Evolutionary conservation across 306 rosid genomes (phyloP), one percentile per base, ranked within the genome.

Genomic region (Leucaena leucocephala): DNA sequence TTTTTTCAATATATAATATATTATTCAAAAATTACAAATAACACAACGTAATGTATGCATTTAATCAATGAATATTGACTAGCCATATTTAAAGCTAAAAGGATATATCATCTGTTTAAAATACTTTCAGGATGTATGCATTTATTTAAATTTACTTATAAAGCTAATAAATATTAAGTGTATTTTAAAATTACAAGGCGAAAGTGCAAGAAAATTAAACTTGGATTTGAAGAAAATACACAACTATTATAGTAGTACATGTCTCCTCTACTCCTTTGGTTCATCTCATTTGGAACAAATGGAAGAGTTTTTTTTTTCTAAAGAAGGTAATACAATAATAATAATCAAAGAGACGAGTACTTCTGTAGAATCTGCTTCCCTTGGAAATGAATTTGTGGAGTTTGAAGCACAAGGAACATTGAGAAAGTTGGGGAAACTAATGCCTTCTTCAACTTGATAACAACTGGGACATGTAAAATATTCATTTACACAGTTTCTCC

Each of bases 401-500:
- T 80, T 48, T 62, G 38, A 59, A 59, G 35, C 64, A 68, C 3
- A 42, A 42, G 35, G 72, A 43, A 17, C 8, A 7, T 39, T 8
- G 16, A 66, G 34, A 68, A 35, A 70, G 52, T 52, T 77, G 38
- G 74, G 63, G 33, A 55, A 55, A 55, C 62, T 2, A 61, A 33
- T 64, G 83, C 50, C 78, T 74, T 77, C 61, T 83, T 78, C 82
- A 74, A 83, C 80, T 82, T 81, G 86, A 86, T 71, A 83, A 86
- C 87, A 78, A 71, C 76, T 67, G 77, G 43, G 57, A 76, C 69
- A 68, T 22, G 57, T 69, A 82, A 67, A 87, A 95, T 92, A 85
- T 92, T 90, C 97, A 89, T n/a, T 55, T 55, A 7, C 62, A 55
- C 59, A n/a, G 80, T 76, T 55, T 73, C 72, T 78, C 61, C 80